A percentile compares a stretch with the other conserved stretches of the same genome.
phyloP scores from a whole-genome alignment of 1,139 yeast species.

The Candida pseudocylindracea region DNA sequence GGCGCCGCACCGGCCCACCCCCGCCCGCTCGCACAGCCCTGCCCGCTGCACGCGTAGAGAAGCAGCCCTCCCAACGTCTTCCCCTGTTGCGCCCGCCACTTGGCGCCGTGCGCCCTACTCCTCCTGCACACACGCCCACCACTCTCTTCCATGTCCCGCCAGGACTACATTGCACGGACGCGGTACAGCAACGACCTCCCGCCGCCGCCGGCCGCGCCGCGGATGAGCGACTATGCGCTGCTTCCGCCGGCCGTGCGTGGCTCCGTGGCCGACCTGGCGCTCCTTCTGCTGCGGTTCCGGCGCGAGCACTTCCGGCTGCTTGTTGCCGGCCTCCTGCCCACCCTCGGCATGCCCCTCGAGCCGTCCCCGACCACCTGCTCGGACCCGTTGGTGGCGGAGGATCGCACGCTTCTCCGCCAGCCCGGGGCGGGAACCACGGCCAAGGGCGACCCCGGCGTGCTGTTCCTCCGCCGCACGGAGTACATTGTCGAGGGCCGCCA shows the following conservation, averaged over 20 bases:
- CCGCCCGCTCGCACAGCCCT: no score
- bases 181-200: conserved; percentile 78
- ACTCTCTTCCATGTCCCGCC: conserved; percentile 18
- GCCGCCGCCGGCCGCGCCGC: conserved; percentile 87
- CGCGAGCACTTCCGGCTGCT: conserved; percentile 49
- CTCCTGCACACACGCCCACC: no score
- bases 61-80: no score
- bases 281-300: conserved; percentile 54
- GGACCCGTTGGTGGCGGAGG: conserved; percentile 41
- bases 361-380: conserved; percentile 29
- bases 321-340: conserved; percentile 47
- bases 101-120: no score
- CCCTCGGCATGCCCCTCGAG: conserved; percentile 62
- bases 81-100: no score
- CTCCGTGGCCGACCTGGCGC: conserved; percentile 32
- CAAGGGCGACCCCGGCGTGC: conserved; percentile 40
- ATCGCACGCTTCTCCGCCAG: conserved; percentile 56
- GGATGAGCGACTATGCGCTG: conserved; percentile 35
- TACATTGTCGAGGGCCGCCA: conserved; percentile 36
- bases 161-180: conserved; percentile 74
- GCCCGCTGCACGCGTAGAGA: no score
- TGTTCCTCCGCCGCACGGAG: conserved; percentile 86
- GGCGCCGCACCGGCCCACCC: no score
- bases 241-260: conserved; percentile 13
- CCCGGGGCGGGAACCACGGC: conserved; percentile 31